Evolutionary conservation across 202 grass and related monocot species (phyloP).

Genomic region (Setaria italica): DNA sequence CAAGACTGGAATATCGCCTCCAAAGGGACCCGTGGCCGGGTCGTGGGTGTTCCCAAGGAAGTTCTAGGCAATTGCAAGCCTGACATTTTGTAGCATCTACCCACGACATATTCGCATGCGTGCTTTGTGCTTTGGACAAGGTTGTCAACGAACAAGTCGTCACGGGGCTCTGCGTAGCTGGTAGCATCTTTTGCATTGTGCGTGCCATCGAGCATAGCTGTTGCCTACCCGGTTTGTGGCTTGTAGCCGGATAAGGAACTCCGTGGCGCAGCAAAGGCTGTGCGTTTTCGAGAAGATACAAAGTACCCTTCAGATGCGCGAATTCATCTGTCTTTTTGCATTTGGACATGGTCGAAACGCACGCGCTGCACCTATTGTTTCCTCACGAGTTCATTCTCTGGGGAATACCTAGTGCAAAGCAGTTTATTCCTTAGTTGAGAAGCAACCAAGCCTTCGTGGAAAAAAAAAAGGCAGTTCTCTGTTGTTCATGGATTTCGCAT

Average conservation of each 20-base stretch:
- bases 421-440: background rate
- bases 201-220: conserved; percentile 20
- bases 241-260: background rate
- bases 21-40: no score
- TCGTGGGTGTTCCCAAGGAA: background rate
- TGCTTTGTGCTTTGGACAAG: conserved; percentile 6
- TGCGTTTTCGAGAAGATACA: background rate
- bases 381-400: background rate
- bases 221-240: background rate
- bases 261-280: background rate
- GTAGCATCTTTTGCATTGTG: background rate
- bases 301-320: background rate
- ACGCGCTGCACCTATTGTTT: no score
- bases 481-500: background rate
- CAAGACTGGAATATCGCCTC: no score
- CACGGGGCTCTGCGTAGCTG: no score
- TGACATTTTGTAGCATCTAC: background rate
- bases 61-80: conserved; percentile 14
- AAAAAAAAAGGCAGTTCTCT: background rate
- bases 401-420: background rate
- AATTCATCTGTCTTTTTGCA: background rate
- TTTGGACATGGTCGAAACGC: background rate
- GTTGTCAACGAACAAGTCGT: background rate
- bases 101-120: background rate
- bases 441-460: background rate